Evolutionary conservation across 441 rosid species (phyloP), one percentile per base, ranked within the genome.

Genomic region (Aquilaria agallochum): DNA sequence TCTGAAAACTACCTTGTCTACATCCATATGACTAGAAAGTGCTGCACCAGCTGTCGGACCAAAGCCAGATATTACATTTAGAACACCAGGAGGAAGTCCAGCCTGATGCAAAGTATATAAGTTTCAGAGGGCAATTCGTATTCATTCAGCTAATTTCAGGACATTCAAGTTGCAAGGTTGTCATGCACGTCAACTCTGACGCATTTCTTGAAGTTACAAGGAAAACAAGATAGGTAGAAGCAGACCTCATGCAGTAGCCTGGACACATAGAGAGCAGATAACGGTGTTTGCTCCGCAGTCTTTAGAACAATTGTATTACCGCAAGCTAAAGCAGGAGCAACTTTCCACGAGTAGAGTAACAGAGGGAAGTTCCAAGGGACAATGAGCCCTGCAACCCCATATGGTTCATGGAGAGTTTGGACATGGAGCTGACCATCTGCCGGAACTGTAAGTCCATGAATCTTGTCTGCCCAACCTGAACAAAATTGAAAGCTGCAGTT

Each of bases 41-140:
- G 88, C 78, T 6, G 85, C 88, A 58, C 88, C 85, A 1, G 78
- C 83, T 1, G 83, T 75, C 4, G 81, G 69, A 40, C 83, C 88
- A 49, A 56, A 83, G 44, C 83, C 85, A 11, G 77, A 72, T 62
- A 83, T 67, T 1, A 78, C 69, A 50, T 83, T 80, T 40, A 80
- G 63, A 65, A 78, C 85, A 60, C 88, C 88, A 8, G 81, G 76
- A 60, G 83, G 85, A 65, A 78, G 80, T 33, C 88, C 83, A 63
- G 88, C 85, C 88, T 83, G 69, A 14, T 4, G 11, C 27, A 20
- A 20, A 20, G 1, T 20, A 20, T 20, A 20, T 20, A 20, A 20
- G 1, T 20, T 20, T 20, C 27, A 20, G 27, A 20, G 27, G 27
- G 27, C 27, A 20, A 20, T 20, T 20, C 27, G 27, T 20, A 20